phyloP scores from a whole-genome alignment of 768 basidiomycete genomes.

The Kwoniella botswanensis region DNA sequence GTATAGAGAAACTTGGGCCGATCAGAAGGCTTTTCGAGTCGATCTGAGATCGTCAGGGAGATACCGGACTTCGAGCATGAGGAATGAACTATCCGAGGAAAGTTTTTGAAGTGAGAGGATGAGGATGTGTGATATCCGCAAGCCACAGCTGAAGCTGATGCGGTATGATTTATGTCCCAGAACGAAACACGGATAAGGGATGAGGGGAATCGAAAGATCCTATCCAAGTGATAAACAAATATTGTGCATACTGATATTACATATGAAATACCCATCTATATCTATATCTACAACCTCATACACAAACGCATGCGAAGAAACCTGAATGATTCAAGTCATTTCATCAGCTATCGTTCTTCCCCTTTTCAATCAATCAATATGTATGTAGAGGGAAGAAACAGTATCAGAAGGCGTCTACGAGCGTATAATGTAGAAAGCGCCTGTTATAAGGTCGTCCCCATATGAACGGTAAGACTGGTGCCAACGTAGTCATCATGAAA shows the following conservation, averaged over 20 bases:
- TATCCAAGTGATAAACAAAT: neutral
- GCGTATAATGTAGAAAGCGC: slow-evolving; percentile 39
- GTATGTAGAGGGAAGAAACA: slow-evolving; percentile 1
- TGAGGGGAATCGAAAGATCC: no score
- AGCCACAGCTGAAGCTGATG: no score
- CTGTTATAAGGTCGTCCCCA: slow-evolving; percentile 37
- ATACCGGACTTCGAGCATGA: no score
- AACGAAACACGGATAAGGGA: no score
- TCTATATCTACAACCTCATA: neutral
- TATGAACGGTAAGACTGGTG: slow-evolving; percentile 46
- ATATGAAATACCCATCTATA: neutral
- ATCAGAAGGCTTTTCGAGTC: neutral
- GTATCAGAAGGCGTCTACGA: slow-evolving; percentile 43
- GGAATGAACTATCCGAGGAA: no score
- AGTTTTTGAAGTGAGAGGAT: no score
- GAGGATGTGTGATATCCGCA: no score
- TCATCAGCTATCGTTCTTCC: neutral
- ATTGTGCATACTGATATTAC: slow-evolving; percentile 4
- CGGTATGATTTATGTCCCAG: no score
- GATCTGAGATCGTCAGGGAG: neutral
- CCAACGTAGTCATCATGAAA: slow-evolving; percentile 47
- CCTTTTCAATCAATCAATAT: neutral
- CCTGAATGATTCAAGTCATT: neutral
- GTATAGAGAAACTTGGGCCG: neutral
- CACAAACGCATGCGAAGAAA: neutral